Conservation (phyloP, 805 yeast species). For the Metschnikowia anglica region DNA sequence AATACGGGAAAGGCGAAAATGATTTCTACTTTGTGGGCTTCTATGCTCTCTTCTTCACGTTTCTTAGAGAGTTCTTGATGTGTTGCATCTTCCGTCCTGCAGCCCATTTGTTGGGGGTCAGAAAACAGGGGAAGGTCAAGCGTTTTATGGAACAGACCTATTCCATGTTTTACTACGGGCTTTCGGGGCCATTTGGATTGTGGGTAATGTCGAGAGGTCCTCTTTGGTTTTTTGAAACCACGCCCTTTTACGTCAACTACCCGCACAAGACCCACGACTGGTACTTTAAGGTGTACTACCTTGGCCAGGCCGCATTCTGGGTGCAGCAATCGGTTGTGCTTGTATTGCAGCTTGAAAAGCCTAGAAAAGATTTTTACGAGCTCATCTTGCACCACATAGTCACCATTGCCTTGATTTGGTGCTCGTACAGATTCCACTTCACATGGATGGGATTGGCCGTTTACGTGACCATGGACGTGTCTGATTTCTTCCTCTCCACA, state of each 20-base stretch:
- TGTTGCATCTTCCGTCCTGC: constrained; percentile 74
- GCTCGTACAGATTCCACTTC: constrained; percentile 90
- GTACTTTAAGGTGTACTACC: constrained; percentile 75
- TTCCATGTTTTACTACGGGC: constrained; percentile 74
- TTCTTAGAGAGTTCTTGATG: constrained; percentile 88
- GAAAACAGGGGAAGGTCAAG: constrained; percentile 53
- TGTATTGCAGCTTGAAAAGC: constrained; percentile 83
- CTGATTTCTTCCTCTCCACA: constrained; percentile 81
- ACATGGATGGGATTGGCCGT: constrained; percentile 93
- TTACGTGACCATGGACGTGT: constrained; percentile 93
- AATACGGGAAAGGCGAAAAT: constrained; percentile 83
- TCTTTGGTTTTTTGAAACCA: constrained; percentile 86
- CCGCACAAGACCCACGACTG: constrained; percentile 79
- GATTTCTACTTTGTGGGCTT: constrained; percentile 79
- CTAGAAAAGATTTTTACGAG: constrained; percentile 91
- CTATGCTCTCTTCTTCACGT: constrained; percentile 85
- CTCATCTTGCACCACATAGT: constrained; percentile 90
- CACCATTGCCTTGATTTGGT: constrained; percentile 82
- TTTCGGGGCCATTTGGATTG: constrained; percentile 82
- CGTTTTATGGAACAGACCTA: constrained; percentile 95
- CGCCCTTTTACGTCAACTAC: constrained; percentile 71
- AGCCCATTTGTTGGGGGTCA: constrained; percentile 55
- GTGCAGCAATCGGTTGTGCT: constrained; percentile 89
- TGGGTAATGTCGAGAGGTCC: constrained; percentile 81
- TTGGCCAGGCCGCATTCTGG: constrained; percentile 97